These are phyloP conservation scores for Astrocystis sublimbata DNA, from an alignment of 495 filamentous ascomycete species.

Conservation along the genomic window DNA sequence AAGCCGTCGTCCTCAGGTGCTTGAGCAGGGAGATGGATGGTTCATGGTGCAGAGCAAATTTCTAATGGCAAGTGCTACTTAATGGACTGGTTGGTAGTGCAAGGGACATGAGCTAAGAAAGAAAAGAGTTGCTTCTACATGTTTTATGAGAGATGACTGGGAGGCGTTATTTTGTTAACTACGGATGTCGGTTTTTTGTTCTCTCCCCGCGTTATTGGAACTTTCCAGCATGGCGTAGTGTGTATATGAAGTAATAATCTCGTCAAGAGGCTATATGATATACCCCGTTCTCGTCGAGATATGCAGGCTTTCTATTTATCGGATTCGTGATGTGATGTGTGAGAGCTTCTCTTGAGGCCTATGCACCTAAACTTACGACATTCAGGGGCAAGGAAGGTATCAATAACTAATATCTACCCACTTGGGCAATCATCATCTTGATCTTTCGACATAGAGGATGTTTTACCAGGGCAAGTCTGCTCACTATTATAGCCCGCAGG, in stretches of 20 bases:
- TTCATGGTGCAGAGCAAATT: background rate
- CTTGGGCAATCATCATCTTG: no score
- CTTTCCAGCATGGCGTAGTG: constrained; percentile 13
- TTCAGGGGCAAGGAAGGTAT: no score
- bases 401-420: no score
- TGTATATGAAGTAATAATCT: constrained; percentile 6
- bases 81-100: background rate
- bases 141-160: constrained; percentile 16
- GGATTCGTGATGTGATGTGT: background rate
- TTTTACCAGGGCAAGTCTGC: no score
- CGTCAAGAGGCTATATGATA: background rate
- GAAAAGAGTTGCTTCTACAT: constrained; percentile 5
- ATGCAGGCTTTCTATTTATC: no score
- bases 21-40: background rate
- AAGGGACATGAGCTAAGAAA: background rate
- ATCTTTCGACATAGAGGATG: no score
- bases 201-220: background rate
- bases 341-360: no score
- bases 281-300: background rate
- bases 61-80: background rate
- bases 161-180: background rate
- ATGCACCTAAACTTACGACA: no score
- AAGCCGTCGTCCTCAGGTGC: constrained; percentile 17
- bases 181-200: background rate
- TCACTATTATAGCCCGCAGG: no score